Evolutionary conservation across 768 basidiomycete genomes (phyloP).

Genomic region (Rhizopogon vinicolor): DNA sequence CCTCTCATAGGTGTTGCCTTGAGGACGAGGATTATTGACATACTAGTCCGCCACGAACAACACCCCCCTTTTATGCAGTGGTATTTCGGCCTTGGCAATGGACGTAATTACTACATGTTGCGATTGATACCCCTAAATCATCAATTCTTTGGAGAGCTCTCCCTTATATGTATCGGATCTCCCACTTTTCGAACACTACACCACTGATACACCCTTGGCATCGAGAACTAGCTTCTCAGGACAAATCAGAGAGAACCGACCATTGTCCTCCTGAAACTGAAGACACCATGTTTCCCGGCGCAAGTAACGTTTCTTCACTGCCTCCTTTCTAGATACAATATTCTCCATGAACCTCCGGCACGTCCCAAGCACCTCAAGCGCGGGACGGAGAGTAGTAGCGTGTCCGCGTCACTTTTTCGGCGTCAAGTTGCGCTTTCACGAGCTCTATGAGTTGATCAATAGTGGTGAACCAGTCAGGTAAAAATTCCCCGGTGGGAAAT

Average conservation of each 20-base stretch:
- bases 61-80: background rate
- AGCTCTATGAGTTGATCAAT: slow-evolving; percentile 39
- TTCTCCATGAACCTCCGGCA: slow-evolving; percentile 43
- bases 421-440: slow-evolving; percentile 25
- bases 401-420: slow-evolving; percentile 38
- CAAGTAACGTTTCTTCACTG: slow-evolving; percentile 25
- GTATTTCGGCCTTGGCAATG: background rate
- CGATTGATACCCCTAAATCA: background rate
- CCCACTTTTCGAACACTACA: background rate
- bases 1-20: background rate
- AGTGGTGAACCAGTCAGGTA: slow-evolving; percentile 42
- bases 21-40: background rate
- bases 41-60: background rate
- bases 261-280: slow-evolving; percentile 37
- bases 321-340: slow-evolving; percentile 38
- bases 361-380: slow-evolving; percentile 39
- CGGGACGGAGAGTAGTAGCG: slow-evolving; percentile 39
- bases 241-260: slow-evolving; percentile 42
- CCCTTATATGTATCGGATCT: background rate
- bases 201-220: slow-evolving; percentile 14
- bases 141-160: background rate
- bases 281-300: slow-evolving; percentile 37
- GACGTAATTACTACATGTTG: background rate
- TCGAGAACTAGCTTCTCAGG: slow-evolving; percentile 44
- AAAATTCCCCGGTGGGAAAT: slow-evolving; percentile 51